phyloP scores from a whole-genome alignment of 2,329 filamentous ascomycete species.

The Penicillium psychrosexuale region DNA sequence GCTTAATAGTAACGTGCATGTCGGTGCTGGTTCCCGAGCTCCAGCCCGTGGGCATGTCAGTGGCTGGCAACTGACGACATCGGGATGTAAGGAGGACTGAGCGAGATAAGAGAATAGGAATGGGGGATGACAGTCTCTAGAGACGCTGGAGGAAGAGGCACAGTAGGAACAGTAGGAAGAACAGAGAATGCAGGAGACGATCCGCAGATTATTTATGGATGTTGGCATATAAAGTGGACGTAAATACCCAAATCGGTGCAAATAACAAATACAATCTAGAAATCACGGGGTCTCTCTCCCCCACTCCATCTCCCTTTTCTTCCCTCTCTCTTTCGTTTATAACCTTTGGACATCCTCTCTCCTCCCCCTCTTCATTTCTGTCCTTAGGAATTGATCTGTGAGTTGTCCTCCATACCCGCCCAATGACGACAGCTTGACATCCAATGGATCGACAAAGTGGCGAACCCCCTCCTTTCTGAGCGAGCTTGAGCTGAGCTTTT shows the following conservation, averaged over 20 bases:
- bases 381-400: not conserved
- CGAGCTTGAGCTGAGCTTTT: not conserved
- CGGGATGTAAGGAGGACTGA: constrained; percentile 7
- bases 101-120: not conserved
- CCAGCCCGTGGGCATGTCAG: constrained; percentile 1
- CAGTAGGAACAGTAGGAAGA: not conserved
- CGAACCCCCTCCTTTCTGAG: constrained; percentile 13
- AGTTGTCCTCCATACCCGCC: not conserved
- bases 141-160: not conserved
- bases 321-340: constrained; percentile 5
- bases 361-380: not conserved
- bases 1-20: not conserved
- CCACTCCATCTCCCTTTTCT: constrained; percentile 4
- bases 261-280: not conserved
- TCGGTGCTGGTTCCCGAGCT: not conserved
- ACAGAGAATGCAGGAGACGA: not conserved
- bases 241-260: not conserved
- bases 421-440: constrained; percentile 34
- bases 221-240: not conserved
- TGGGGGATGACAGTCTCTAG: no score
- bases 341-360: not conserved
- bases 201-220: not conserved
- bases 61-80: constrained; percentile 11
- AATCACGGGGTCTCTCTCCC: not conserved
- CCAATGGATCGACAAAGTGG: constrained; percentile 30